phyloP scores from a whole-genome alignment of 495 filamentous ascomycete genomes.

The Hyaloscypha hepaticicola region DNA sequence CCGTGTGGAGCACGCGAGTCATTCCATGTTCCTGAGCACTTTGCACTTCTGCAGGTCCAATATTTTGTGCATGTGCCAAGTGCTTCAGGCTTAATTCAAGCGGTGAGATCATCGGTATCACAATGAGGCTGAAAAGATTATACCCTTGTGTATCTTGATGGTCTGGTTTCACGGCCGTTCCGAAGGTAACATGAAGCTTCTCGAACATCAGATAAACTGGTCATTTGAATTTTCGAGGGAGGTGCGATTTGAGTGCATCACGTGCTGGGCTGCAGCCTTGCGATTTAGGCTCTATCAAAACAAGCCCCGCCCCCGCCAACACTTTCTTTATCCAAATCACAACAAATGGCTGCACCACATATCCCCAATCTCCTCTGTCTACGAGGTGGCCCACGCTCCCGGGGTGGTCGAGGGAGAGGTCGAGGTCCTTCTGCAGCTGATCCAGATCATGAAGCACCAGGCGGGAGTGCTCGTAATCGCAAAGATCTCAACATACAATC shows the following conservation, averaged over 20 bases:
- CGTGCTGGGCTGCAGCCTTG: not conserved
- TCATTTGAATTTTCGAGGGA: not conserved
- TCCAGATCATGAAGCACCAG: not conserved
- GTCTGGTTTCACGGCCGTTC: not conserved
- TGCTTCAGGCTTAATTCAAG: no score
- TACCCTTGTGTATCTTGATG: not conserved
- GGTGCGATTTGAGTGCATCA: not conserved
- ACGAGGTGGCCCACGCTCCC: constrained; percentile 42
- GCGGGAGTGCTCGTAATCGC: constrained; percentile 6
- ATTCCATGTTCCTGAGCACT: not conserved
- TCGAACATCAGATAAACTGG: not conserved
- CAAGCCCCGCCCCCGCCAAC: not conserved
- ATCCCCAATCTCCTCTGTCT: constrained; percentile 77
- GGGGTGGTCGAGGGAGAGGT: constrained; percentile 35
- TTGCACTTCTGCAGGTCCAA: not conserved
- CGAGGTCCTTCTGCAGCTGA: constrained; percentile 12
- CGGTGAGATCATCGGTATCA: not conserved
- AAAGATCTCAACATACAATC: constrained; percentile 61
- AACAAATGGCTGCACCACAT: constrained; percentile 63
- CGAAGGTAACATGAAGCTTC: not conserved
- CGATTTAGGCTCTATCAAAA: not conserved
- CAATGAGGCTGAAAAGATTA: constrained; percentile 2
- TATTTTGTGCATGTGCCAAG: not conserved
- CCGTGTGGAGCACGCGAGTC: not conserved
- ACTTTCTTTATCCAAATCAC: not conserved